Evolutionary conservation across 2,329 filamentous ascomycete genomes (phyloP).

Genomic region (Ceratocystis papillata): DNA sequence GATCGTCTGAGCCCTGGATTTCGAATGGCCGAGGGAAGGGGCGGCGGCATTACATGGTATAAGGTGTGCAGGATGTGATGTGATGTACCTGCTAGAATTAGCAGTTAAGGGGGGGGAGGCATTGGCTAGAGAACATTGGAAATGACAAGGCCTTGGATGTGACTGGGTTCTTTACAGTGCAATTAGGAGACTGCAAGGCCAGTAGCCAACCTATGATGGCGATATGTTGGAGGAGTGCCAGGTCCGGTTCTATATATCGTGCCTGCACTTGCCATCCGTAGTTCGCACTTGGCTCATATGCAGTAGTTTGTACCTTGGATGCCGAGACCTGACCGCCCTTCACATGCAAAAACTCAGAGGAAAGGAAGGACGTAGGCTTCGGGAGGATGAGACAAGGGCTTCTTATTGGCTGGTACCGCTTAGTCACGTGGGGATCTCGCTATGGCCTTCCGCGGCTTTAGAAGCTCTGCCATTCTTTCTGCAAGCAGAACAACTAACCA

Average conservation of each 20-base stretch:
- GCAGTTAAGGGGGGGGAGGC: background rate
- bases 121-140: background rate
- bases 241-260: background rate
- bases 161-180: background rate
- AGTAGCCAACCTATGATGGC: no score
- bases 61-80: background rate
- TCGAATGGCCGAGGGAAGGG: background rate
- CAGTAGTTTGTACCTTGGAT: background rate
- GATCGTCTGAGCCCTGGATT: background rate
- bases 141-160: background rate
- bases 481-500: background rate
- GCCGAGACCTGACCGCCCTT: slow-evolving; percentile 6
- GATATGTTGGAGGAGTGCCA: background rate
- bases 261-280: background rate
- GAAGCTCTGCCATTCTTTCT: background rate
- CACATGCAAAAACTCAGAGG: background rate
- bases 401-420: slow-evolving; percentile 9
- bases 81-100: background rate
- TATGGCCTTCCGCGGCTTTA: background rate
- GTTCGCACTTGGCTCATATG: background rate
- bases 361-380: slow-evolving; percentile 2
- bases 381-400: slow-evolving; percentile 1
- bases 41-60: background rate
- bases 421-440: slow-evolving; percentile 6
- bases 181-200: background rate